Evolutionary conservation across 1,284 basidiomycete genomes (phyloP).

Genomic region (Boletus smithii): DNA sequence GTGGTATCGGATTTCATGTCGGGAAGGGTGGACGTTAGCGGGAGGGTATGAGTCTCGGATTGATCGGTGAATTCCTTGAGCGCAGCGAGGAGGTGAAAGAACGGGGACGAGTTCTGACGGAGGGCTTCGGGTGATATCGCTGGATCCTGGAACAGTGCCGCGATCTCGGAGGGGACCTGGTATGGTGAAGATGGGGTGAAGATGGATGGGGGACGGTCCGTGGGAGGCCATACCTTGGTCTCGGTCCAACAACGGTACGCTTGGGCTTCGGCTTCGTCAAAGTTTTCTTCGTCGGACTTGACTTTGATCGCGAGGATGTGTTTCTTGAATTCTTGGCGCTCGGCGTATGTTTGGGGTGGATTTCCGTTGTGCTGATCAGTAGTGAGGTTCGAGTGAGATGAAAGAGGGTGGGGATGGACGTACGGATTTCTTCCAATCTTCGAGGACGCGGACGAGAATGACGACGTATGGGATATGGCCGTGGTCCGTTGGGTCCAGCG

Average conservation of each 20-base stretch:
- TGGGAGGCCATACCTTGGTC: constrained; percentile 43
- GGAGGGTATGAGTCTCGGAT: constrained; percentile 45
- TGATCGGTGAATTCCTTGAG: constrained; percentile 59
- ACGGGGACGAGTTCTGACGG: constrained; percentile 52
- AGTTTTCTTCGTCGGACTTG: constrained; percentile 91
- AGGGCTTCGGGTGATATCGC: constrained; percentile 34
- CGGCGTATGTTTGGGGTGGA: constrained; percentile 60
- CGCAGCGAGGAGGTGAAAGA: constrained; percentile 85
- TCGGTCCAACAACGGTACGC: constrained; percentile 73
- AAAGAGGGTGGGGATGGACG: constrained; percentile 23
- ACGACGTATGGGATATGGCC: constrained; percentile 85
- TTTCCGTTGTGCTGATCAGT: constrained; percentile 56
- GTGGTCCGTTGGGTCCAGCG: constrained; percentile 83
- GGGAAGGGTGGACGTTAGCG: constrained; percentile 68
- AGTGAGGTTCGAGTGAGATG: neutral
- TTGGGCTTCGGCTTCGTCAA: constrained; percentile 87
- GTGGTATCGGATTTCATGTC: constrained; percentile 95
- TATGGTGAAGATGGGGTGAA: neutral
- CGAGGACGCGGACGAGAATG: constrained; percentile 79
- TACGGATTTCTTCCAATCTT: constrained; percentile 76
- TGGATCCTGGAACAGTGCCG: constrained; percentile 63
- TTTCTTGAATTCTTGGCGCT: constrained; percentile 80
- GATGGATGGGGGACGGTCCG: neutral
- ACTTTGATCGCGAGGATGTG: constrained; percentile 54
- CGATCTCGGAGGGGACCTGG: constrained; percentile 65